Evolutionary conservation across 495 filamentous ascomycete species (phyloP).

Genomic region (Letharia lupina): DNA sequence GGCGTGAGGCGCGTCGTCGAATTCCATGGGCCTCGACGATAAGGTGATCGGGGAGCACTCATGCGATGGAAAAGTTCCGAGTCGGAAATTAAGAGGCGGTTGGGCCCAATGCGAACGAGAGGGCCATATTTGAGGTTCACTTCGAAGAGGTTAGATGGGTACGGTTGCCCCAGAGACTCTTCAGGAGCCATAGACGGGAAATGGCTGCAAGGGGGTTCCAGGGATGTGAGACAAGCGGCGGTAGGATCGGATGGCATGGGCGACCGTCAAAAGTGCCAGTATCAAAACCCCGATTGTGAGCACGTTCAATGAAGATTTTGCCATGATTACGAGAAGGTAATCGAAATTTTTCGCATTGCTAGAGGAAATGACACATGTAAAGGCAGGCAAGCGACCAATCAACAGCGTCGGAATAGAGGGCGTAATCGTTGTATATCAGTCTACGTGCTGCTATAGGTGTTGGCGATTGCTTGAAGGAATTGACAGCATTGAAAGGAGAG

Average conservation of each 20-base stretch:
- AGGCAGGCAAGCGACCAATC: not conserved
- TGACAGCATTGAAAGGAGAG: no score
- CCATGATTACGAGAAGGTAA: not conserved
- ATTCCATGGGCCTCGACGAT: not conserved
- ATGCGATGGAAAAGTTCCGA: slow-evolving; percentile 30
- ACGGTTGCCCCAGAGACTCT: not conserved
- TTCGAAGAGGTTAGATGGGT: slow-evolving; percentile 6
- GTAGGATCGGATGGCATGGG: not conserved
- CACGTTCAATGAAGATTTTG: not conserved
- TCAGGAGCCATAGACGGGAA: slow-evolving; percentile 5
- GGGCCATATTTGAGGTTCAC: slow-evolving; percentile 25
- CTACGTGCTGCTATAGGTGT: no score
- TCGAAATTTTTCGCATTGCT: not conserved
- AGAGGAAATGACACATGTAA: not conserved
- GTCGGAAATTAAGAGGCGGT: slow-evolving; percentile 37
- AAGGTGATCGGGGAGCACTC: not conserved
- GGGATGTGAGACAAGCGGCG: slow-evolving; percentile 6
- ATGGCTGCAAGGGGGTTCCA: slow-evolving; percentile 1
- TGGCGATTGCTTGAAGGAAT: no score
- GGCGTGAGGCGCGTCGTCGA: not conserved
- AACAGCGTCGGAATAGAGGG: not conserved
- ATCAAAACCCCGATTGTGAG: not conserved
- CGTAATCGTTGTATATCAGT: no score
- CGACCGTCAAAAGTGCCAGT: not conserved
- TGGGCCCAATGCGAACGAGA: slow-evolving; percentile 38